Conservation (phyloP, 2,329 filamentous ascomycete species). For the Beauveria brongniartii region DNA sequence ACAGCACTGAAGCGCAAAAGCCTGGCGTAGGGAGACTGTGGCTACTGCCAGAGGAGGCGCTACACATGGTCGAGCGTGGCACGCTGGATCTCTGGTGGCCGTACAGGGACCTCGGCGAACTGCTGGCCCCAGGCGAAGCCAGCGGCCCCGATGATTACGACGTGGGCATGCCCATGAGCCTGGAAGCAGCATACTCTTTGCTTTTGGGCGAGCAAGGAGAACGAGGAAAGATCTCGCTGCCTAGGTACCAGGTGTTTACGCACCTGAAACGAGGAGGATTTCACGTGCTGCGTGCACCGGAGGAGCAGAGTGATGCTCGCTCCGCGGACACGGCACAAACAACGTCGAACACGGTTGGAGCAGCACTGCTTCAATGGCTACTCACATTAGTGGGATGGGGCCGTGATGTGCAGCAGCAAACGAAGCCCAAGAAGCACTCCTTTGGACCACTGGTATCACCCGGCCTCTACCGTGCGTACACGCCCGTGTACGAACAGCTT, state of each 20-base stretch:
- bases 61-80: slow-evolving; percentile 83
- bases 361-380: slow-evolving; percentile 45
- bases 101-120: slow-evolving; percentile 38
- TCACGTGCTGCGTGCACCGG: slow-evolving; percentile 62
- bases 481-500: slow-evolving; percentile 68
- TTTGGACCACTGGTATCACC: slow-evolving; percentile 53
- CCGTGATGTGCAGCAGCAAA: slow-evolving; percentile 12
- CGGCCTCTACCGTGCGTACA: slow-evolving; percentile 58
- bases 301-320: slow-evolving; percentile 3
- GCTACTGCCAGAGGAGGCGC: slow-evolving; percentile 84
- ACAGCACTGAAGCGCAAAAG: slow-evolving; percentile 36
- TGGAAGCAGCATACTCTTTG: slow-evolving; percentile 83
- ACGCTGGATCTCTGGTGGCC: slow-evolving; percentile 85
- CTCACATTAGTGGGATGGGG: slow-evolving; percentile 34
- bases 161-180: slow-evolving; percentile 70
- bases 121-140: slow-evolving; percentile 25
- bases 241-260: slow-evolving; percentile 82
- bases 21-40: slow-evolving; percentile 59
- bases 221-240: slow-evolving; percentile 54
- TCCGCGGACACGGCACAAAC: background rate
- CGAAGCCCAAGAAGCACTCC: slow-evolving; percentile 20
- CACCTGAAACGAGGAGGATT: slow-evolving; percentile 79
- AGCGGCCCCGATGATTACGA: slow-evolving; percentile 38
- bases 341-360: slow-evolving; percentile 19
- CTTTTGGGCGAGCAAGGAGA: slow-evolving; percentile 65